Evolutionary conservation across 306 rosid genomes (phyloP), one percentile per base, ranked within the genome.

Genomic region (Ormosia emarginata): DNA sequence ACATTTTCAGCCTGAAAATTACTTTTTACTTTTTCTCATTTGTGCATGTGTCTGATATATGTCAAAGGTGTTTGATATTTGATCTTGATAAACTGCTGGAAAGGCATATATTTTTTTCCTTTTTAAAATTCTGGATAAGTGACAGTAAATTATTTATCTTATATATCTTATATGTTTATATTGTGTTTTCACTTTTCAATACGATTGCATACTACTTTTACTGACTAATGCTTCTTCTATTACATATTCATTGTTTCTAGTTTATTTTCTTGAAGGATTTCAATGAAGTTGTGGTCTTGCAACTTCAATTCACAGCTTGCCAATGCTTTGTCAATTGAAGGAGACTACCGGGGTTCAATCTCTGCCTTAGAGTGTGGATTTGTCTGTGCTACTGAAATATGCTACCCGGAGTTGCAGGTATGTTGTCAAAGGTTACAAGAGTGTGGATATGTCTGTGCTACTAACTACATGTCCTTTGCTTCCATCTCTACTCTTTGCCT

Each of bases 301-400:
- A 95, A 95, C 94, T 95, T 95, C 88, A 93, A 92, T 85, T 90
- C 98, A 41, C 99, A 95, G 91, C 96, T 95, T 58, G 98, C 99
- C 5, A 95, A 95, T 87, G 98, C 98, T 78, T 83, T 95, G 83
- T 88, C 88, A 18, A 92, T 90, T 64, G 99, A 95, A 87, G 99
- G 98, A 55, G 98, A 95, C 79, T 90, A 91, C 72, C 91, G 77
- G 82, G 91, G 89, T 72, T 89, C 99, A 58, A 81, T 93, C 41
- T 84, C 94, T 37, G 94, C 95, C 43, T 91, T 95, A 63, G 92
- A 91, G 78, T 83, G 90, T 53, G 99, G 99, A 40, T 91, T 79
- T 90, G 43, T 77, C 57, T 87, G 88, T 71, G 97, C 99, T 12
- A 83, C 88, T 67, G 93, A 93, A 85, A 84, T 92, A 68, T 46